Conservation (phyloP, 1,139 yeast genomes). For the Ogataea hybrid region DNA sequence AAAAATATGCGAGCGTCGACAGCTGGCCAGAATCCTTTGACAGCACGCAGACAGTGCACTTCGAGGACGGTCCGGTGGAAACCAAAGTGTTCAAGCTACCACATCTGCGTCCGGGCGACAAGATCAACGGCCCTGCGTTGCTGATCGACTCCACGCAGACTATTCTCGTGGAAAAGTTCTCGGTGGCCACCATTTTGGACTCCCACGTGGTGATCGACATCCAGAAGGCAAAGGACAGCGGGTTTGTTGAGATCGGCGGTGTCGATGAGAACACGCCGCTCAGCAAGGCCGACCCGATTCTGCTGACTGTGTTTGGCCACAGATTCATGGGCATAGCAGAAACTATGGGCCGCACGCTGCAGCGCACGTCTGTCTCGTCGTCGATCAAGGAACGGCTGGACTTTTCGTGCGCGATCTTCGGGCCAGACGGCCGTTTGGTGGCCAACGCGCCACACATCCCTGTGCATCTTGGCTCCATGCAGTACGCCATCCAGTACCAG, state of each 20-base stretch:
- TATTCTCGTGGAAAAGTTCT: conserved; percentile 61
- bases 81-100: conserved; percentile 11
- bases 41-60: conserved; percentile 8
- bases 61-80: conserved; percentile 10
- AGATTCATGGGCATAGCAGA: conserved; percentile 88
- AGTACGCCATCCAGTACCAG: conserved; percentile 43
- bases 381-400: conserved; percentile 82
- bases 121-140: conserved; percentile 70
- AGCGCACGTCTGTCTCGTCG: conserved; percentile 78
- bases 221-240: conserved; percentile 12
- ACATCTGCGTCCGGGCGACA: conserved; percentile 45
- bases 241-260: conserved; percentile 17
- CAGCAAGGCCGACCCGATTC: conserved; percentile 44
- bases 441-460: conserved; percentile 57
- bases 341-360: conserved; percentile 81
- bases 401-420: conserved; percentile 82
- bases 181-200: conserved; percentile 13
- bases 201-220: conserved; percentile 32
- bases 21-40: background rate
- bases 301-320: conserved; percentile 76
- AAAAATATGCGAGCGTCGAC: background rate
- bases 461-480: conserved; percentile 76
- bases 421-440: conserved; percentile 65
- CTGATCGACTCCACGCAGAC: conserved; percentile 83
- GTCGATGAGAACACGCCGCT: conserved; percentile 10